Evolutionary conservation across 1,139 yeast species (phyloP).

Genomic region (Trichomonascaceae sp.): DNA sequence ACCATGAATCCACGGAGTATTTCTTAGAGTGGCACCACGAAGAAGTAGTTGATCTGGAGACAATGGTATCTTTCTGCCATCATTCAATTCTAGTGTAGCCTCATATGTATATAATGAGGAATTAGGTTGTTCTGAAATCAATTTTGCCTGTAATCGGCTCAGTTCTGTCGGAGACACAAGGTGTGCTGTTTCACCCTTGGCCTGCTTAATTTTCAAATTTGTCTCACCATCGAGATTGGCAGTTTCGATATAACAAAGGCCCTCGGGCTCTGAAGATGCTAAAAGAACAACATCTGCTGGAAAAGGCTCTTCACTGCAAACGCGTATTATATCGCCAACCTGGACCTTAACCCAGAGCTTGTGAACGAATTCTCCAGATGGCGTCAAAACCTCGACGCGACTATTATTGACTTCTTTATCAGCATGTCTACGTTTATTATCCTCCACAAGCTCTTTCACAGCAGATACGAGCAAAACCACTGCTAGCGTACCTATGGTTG

Average conservation of each 20-base stretch:
- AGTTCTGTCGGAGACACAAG: conserved; percentile 66
- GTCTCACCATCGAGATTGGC: conserved; percentile 98
- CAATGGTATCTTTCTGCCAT: conserved; percentile 56
- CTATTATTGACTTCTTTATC: conserved; percentile 87
- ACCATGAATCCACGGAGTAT: conserved; percentile 94
- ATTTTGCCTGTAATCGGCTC: conserved; percentile 45
- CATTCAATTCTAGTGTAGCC: conserved; percentile 63
- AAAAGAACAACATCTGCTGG: conserved; percentile 88
- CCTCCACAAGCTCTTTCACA: conserved; percentile 84
- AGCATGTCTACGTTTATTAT: conserved; percentile 78
- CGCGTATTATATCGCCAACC: conserved; percentile 88
- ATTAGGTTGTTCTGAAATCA: conserved; percentile 88
- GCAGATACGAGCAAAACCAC: conserved; percentile 89
- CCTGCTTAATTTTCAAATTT: conserved; percentile 88
- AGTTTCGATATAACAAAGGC: conserved; percentile 93
- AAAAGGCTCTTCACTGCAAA: conserved; percentile 80
- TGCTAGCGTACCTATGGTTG: conserved; percentile 86
- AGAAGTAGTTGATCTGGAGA: conserved; percentile 85
- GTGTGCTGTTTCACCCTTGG: conserved; percentile 69
- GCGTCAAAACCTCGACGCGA: conserved; percentile 60
- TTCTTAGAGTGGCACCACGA: conserved; percentile 92
- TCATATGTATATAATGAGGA: conserved; percentile 92
- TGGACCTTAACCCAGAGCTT: conserved; percentile 82
- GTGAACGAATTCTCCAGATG: conserved; percentile 51
- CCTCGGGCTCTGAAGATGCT: conserved; percentile 96